These are phyloP conservation scores for Paxillus rubicundulus DNA, from an alignment of 768 basidiomycete genomes.

Conservation along the genomic window DNA sequence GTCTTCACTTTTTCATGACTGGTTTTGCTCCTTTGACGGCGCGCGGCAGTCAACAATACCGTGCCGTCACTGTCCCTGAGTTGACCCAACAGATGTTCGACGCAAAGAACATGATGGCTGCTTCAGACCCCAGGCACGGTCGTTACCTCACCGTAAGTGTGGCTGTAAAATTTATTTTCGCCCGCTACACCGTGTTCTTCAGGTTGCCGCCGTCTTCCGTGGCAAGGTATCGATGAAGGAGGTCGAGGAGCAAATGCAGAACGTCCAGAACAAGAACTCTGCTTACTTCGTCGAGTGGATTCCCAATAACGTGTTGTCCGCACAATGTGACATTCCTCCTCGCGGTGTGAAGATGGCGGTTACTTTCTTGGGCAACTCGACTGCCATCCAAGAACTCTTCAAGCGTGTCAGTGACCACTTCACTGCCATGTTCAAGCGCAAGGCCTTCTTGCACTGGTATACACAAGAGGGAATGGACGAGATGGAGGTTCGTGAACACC, in stretches of 20 bases:
- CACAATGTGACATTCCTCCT: slow-evolving; percentile 97
- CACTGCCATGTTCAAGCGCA: slow-evolving; percentile 98
- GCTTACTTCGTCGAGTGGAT: slow-evolving; percentile 99
- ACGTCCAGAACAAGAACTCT: slow-evolving; percentile 96
- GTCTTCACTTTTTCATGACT: slow-evolving; percentile 99
- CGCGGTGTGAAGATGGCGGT: slow-evolving; percentile 95
- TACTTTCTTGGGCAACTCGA: slow-evolving; percentile 97
- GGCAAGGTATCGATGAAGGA: slow-evolving; percentile 99
- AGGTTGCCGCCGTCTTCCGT: slow-evolving; percentile 96
- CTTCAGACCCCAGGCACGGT: slow-evolving; percentile 90
- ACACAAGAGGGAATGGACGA: slow-evolving; percentile 99
- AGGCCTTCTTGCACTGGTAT: slow-evolving; percentile 99
- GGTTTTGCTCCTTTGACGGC: slow-evolving; percentile 95
- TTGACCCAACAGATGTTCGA: slow-evolving; percentile 99
- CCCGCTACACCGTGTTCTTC: neutral
- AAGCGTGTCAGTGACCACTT: slow-evolving; percentile 98
- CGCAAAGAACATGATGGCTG: slow-evolving; percentile 99
- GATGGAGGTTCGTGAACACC: slow-evolving; percentile 66
- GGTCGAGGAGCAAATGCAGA: slow-evolving; percentile 98
- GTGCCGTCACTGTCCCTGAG: slow-evolving; percentile 95
- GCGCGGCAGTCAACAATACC: slow-evolving; percentile 91
- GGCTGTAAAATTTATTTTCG: neutral
- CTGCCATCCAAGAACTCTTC: slow-evolving; percentile 97
- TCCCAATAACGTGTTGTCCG: slow-evolving; percentile 97
- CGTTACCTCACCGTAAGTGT: slow-evolving; percentile 87